Evolutionary conservation across 2,329 filamentous ascomycete species (phyloP).

Genomic region (Monosporascus sp.): DNA sequence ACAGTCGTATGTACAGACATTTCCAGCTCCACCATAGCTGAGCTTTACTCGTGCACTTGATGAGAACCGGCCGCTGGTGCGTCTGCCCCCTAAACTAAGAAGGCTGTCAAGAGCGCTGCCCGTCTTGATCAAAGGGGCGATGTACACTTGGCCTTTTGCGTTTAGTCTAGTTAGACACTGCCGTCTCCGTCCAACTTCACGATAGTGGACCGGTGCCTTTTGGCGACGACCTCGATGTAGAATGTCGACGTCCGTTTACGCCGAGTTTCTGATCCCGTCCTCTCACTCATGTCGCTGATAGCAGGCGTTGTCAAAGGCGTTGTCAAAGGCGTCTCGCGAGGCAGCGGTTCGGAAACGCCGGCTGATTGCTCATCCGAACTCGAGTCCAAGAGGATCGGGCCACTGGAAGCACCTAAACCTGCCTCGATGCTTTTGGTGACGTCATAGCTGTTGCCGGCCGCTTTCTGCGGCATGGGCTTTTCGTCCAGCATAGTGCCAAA

Average conservation of each 20-base stretch:
- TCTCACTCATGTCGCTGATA: slow-evolving; percentile 13
- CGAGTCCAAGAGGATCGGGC: background rate
- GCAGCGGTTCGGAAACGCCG: slow-evolving; percentile 1
- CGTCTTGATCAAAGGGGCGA: no score
- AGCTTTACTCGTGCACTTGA: no score
- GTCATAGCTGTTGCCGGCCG: background rate
- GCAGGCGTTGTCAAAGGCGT: slow-evolving; percentile 17
- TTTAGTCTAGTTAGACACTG: no score
- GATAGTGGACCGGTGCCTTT: slow-evolving; percentile 2
- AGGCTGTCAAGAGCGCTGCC: no score
- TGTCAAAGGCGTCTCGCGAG: background rate
- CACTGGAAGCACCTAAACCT: background rate
- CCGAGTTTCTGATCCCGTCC: slow-evolving; percentile 4
- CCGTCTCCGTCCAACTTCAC: no score
- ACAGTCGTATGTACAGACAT: no score
- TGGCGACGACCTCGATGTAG: slow-evolving; percentile 10
- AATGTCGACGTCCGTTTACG: slow-evolving; percentile 12
- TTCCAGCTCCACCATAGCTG: no score
- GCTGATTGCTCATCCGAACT: slow-evolving; percentile 5
- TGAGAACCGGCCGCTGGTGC: no score
- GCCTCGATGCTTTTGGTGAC: background rate
- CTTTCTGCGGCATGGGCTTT: slow-evolving; percentile 6
- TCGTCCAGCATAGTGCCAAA: slow-evolving; percentile 31
- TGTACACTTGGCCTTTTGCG: no score
- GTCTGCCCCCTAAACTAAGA: no score